Evolutionary conservation across 73 alveolate genomes (phyloP).

Genomic region (Strombidium stylifer): DNA sequence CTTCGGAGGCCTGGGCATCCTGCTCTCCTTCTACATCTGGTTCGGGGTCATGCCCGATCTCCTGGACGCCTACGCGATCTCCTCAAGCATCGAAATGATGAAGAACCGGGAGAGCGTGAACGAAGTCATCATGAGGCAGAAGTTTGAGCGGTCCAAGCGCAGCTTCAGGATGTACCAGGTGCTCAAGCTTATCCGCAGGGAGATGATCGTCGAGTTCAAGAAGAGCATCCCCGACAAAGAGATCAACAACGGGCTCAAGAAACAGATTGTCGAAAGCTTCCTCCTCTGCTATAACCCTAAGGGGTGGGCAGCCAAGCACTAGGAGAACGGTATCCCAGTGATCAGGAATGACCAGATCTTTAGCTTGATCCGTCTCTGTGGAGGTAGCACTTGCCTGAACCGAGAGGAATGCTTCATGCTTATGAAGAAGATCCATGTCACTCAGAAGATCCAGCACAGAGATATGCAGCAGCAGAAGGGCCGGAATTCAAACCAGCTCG

Average conservation of each 20-base stretch:
- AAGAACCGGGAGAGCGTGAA: conserved; percentile 43
- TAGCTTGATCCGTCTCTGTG: conserved; percentile 37
- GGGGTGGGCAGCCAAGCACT: too few species aligned
- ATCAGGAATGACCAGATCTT: conserved; percentile 9
- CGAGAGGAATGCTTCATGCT: conserved; percentile 16
- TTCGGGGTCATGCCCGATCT: conserved; percentile 32
- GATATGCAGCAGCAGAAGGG: conserved; percentile 8
- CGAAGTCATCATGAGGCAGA: conserved; percentile 23
- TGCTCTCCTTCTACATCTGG: conserved; percentile 12
- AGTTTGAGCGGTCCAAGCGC: conserved; percentile 22
- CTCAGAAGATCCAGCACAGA: conserved; percentile 13
- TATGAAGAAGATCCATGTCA: conserved; percentile 9
- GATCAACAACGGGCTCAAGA: conserved; percentile 13
- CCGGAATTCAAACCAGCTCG: too few species aligned
- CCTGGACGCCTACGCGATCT: background rate
- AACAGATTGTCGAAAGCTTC: conserved; percentile 22
- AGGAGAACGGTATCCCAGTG: background rate
- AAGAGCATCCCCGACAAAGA: conserved; percentile 16
- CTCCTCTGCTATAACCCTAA: too few species aligned
- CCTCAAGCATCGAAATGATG: conserved; percentile 56
- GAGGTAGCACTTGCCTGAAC: conserved; percentile 26
- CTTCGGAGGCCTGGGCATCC: conserved; percentile 1
- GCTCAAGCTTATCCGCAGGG: conserved; percentile 49
- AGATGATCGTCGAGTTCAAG: conserved; percentile 26
- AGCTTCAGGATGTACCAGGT: conserved; percentile 45